Evolutionary conservation across 2,329 filamentous ascomycete genomes (phyloP), one percentile per base, ranked within the genome.

Genomic region (Colletotrichum karsti): DNA sequence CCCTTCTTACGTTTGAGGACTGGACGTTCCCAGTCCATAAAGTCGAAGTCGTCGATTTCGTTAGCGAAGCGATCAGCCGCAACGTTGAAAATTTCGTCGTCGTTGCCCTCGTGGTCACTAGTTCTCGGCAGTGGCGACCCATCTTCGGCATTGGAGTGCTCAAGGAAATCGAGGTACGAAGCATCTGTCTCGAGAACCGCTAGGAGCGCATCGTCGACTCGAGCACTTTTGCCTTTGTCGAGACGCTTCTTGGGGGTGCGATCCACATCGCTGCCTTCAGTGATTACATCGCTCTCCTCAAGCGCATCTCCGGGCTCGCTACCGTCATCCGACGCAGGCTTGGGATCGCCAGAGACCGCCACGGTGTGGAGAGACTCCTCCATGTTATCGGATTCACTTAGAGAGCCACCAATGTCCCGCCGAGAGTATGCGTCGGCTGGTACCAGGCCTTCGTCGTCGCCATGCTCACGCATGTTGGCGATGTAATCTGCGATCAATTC

Each of bases 1-100:
- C 88, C 89, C 77, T 92, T 93, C 69, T 86, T 89, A 48, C 79
- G 77, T 62, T 85, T 87, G 6, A 94, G 77, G 59, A 90, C 93
- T 1, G 91, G 90, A 26, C 90, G 86, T 15, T 92, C 87, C 80
- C 92, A 93, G 74, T 97, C 93, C 91, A 96, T 95, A 48, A 97
- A 83, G 74, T 97, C 94, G 70, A 97, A 91, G 8, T 90, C 92
- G 68, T 91, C 89, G 69, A 89, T 87, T 2, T 79, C 80, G 26
- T 46, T 42, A 3, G 61, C 62, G 18, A 64, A 55, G 13, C 46
- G 37, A 12, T 65, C 61, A 39, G 65, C 61, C 26, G 33, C 48
- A 15, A 18, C 41, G 24, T 28, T 37, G 26, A 65, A 65, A 2
- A 55, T 51, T 28, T 75, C 65, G n/a, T 69, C 66, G 57, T 53